Base-by-base conservation (phyloP, 129 eudicot genomes). In the Chrysanthemum seticuspe region DNA sequence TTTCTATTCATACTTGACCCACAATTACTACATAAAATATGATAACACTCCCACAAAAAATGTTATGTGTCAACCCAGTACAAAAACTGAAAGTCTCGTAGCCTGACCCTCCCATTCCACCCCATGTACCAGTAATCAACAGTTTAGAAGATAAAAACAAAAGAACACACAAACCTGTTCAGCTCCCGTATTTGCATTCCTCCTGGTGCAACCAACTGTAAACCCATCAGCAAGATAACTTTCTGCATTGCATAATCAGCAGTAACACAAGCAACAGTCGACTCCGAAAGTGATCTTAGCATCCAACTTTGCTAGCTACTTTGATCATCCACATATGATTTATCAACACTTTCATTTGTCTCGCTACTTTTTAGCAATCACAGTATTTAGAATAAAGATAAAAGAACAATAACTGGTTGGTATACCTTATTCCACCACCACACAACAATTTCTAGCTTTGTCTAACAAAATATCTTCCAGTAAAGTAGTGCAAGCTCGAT, bases 151-250 rank as follows among this genome's bases (percentile, higher is more conserved):
- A 62, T 2, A 1, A 62, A 14, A 29, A 29, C 34, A 62, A 55
- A 65, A 36, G 16, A 23, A 49, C 50, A 34, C 40, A 21, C 48
- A 12, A 79, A 94, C 98, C 98, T 90, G 83, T 90, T 96, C 63
- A 94, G 77, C 85, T 94, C 97, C 4, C 96, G 93, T 14, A 94
- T 94, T 82, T 94, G 99, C 99, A 94, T 88, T 69, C 99, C 99
- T 60, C 96, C 97, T 52, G 97, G 97, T 5, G 99, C 99, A 64
- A 94, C 75, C 59, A 94, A 78, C 31, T 97, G 93, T 74, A 94
- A 82, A 31, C 99, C 99, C 93, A 94, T 94, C 80, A 90, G 99
- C 75, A 90, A 84, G 45, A 94, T 74, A 75, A 90, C 99, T 76
- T 94, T 94, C 79, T 94, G 99, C 99, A 94, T 94, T 5, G 99